Evolutionary conservation across 495 filamentous ascomycete genomes (phyloP).

Genomic region (Venustampulla echinocandica): DNA sequence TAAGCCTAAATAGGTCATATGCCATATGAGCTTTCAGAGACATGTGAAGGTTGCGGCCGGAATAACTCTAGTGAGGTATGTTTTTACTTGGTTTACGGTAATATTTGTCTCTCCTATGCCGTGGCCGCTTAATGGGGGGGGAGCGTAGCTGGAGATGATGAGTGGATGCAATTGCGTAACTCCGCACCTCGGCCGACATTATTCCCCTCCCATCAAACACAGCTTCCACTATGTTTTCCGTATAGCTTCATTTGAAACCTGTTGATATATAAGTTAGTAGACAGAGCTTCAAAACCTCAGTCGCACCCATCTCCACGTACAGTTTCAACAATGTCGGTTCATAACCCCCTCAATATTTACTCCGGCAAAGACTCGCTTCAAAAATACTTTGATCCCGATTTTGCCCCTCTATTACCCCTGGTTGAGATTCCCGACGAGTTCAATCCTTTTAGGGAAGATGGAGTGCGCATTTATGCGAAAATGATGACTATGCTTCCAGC

Average conservation of each 20-base stretch:
- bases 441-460: conserved; percentile 48
- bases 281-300: neutral
- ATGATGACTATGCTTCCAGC: conserved; percentile 55
- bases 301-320: neutral
- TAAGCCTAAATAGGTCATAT: too few species aligned
- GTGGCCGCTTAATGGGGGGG: too few species aligned
- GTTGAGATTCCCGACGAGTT: conserved; percentile 49
- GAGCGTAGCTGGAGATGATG: too few species aligned
- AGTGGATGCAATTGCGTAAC: too few species aligned
- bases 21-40: too few species aligned
- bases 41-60: too few species aligned
- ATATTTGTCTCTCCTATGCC: too few species aligned
- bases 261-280: neutral
- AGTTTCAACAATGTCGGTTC: conserved; percentile 27
- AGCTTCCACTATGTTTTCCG: conserved; percentile 1
- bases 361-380: conserved; percentile 43
- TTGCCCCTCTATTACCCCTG: conserved; percentile 46
- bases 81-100: too few species aligned
- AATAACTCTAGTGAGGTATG: too few species aligned
- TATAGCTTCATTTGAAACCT: neutral
- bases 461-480: conserved; percentile 55
- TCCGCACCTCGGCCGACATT: too few species aligned
- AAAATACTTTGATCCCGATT: conserved; percentile 51
- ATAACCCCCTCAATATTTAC: conserved; percentile 46
- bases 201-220: too few species aligned